Percentiles rank a stretch among this genome's conserved stretches.
phyloP scores from a whole-genome alignment of 345 rosid species.

The Sonneratia alba region DNA sequence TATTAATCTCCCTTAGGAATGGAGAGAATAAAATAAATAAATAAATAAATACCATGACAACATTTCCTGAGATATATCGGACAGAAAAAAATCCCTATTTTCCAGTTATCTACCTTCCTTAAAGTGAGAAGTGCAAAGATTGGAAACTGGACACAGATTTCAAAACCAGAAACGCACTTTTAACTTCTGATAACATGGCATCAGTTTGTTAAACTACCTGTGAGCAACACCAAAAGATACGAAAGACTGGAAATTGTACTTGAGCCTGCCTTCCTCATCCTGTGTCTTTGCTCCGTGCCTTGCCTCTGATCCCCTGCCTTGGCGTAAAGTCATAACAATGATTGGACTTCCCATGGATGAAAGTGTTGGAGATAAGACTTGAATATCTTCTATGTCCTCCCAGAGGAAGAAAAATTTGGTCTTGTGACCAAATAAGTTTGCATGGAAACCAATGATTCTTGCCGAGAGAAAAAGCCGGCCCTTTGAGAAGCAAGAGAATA shows the following conservation, averaged over 20 bases:
- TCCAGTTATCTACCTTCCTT: not conserved
- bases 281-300: constrained; percentile 77
- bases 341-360: constrained; percentile 94
- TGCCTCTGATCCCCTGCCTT: constrained; percentile 80
- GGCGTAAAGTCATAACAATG: constrained; percentile 67
- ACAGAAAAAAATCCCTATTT: not conserved
- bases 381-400: constrained; percentile 92
- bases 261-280: constrained; percentile 92
- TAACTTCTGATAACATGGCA: not conserved
- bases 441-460: constrained; percentile 82
- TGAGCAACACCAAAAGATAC: constrained; percentile 83
- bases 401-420: constrained; percentile 94
- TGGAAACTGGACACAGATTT: not conserved
- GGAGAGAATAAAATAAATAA: not conserved
- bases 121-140: not conserved
- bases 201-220: constrained; percentile 34
- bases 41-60: not conserved
- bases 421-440: constrained; percentile 84
- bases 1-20: not conserved
- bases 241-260: constrained; percentile 87
- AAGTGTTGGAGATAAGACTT: constrained; percentile 67
- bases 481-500: constrained; percentile 28
- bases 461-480: constrained; percentile 92
- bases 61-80: not conserved
- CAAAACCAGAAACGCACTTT: not conserved